Evolutionary conservation across 2,329 filamentous ascomycete species (phyloP).

Genomic region (Waltergamsia citrina): DNA sequence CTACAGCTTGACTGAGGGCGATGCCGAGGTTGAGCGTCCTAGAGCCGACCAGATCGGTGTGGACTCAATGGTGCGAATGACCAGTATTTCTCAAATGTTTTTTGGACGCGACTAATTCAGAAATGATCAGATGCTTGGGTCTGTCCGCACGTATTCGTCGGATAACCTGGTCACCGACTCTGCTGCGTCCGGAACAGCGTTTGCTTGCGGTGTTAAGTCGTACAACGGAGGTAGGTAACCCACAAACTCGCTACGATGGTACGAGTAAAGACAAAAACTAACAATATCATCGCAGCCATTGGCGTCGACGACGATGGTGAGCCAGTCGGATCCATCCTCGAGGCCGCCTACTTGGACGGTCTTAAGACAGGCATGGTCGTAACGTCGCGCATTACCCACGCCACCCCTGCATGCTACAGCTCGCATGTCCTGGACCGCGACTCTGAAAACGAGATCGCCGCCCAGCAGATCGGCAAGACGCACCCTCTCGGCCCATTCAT

Average conservation of each 20-base stretch:
- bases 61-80: conserved; percentile 11
- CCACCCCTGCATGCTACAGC: conserved; percentile 12
- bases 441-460: conserved; percentile 14
- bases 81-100: no score
- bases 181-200: conserved; percentile 13
- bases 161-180: conserved; percentile 14
- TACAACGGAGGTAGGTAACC: conserved; percentile 10
- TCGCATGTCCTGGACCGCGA: conserved; percentile 12
- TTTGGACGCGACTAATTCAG: conserved; percentile 1
- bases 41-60: conserved; percentile 10
- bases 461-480: conserved; percentile 12
- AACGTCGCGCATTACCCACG: conserved; percentile 12
- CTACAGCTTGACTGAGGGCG: conserved; percentile 9
- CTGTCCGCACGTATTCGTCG: conserved; percentile 11
- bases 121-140: conserved; percentile 9
- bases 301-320: conserved; percentile 11
- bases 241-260: not conserved
- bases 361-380: conserved; percentile 13
- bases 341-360: conserved; percentile 13
- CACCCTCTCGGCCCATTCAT: conserved; percentile 12
- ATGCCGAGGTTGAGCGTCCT: conserved; percentile 9
- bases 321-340: conserved; percentile 13
- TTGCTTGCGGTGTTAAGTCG: conserved; percentile 13
- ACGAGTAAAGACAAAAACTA: not conserved
- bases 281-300: conserved; percentile 5